Base-by-base conservation (phyloP, 1,284 basidiomycete genomes). In the Phylloporus gajari region DNA sequence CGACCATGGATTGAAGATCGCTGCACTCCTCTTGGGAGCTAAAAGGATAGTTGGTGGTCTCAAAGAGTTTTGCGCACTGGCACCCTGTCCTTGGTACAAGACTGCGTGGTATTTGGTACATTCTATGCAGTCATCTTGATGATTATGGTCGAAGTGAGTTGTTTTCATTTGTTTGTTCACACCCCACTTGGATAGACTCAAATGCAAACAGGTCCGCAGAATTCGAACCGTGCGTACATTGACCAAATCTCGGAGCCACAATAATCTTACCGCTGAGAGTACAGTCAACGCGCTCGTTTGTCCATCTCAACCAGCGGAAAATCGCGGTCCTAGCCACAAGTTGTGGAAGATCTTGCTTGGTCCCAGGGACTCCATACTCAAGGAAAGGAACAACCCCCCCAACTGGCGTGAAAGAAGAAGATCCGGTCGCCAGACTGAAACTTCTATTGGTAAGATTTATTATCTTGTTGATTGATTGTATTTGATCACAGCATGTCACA, bases 11-110 rank as follows among this genome's bases (percentile, higher is more conserved):
- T 89, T 99, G 67, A 97, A 99, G 80, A 94, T 99, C 68, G 93
- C 92, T 12, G 96, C 98, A 3, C 89, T 99, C 25, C 85, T 93
- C 48, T 89, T 97, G 35, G 97, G 97, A 32, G 96, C 96, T 3
- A 92, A 94, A 77, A 94, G 93, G 75, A 93, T 93, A 68, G 95
- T 99, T 44, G 93, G 93, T 44, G 98, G 98, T 11, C 86, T 99
- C 67, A 93, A 91, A 76, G 97, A 99, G 83, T 98, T 99, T 79
- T 99, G 97, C 83, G 94, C 96, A 44, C 90, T 99, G 23, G 97
- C 96, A 96, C 96, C 1, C 84, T 99, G 48, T 90, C 96, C 68
- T 88, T 99, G 68, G 88, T 89, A 17, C 89, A 96, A 69, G 97
- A 99, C 83, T 98, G 96, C 83, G 80, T 96, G 66, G 89, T 97